Base-by-base conservation (phyloP, 345 rosid genomes). In the Orychophragmus violaceus region DNA sequence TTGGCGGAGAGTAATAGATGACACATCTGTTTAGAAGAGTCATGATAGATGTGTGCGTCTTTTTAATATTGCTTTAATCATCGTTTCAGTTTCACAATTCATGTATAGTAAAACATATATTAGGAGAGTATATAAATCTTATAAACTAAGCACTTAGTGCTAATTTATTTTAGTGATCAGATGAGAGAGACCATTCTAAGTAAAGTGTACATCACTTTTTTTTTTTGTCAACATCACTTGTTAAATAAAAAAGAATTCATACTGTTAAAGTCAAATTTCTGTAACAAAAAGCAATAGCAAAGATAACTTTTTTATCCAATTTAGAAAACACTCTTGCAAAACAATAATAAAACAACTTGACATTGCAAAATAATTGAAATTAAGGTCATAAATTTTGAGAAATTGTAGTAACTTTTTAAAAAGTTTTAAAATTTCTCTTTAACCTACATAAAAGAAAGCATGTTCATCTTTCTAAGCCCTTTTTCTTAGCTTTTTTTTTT, bases 221-320 rank as follows among this genome's bases (percentile, higher is more conserved):
- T n/a, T n/a, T n/a, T n/a, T n/a, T n/a, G n/a, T n/a, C n/a, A n/a
- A n/a, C n/a, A n/a, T n/a, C 67, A 60, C 35, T 50, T 69, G 53
- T 39, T 19, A 41, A 37, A 39, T 22, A 59, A 51, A 61, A 1
- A 51, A 52, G 10, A 28, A n/a, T 2, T 39, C 18, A 29, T 21
- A 70, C 68, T 69, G 67, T 60, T 69, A 60, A 60, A 60, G 74
- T 69, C 61, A 60, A n/a, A 69, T 59, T 68, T 37, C 8, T 27
- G 30, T 27, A 51, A 51, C 67, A 60, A 51, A 41, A 69, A 41
- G 74, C 68, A 29, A 39, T 41, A 14, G 27, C 68, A 51, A 61
- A 70, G 54, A 60, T 21, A 60, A 61, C 54, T 37, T 61, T n/a
- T 69, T 51, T 61, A 41, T 61, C 61, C 33, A 61, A 51, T 70